Base-by-base conservation (phyloP, 1,139 yeast species). In the Taphrina betulina region DNA sequence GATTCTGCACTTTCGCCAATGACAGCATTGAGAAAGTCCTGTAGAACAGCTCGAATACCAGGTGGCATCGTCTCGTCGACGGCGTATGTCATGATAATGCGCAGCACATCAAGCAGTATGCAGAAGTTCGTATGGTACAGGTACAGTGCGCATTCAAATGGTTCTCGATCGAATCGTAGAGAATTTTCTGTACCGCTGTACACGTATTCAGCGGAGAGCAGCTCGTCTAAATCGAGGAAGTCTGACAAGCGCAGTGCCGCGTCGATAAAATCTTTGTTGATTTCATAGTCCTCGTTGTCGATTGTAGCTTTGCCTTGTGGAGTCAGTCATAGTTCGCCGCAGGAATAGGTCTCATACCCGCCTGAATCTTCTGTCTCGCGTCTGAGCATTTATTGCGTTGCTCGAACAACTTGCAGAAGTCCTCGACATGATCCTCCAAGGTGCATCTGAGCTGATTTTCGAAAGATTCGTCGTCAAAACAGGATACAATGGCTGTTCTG, bases 201-300 rank as follows among this genome's bases (percentile, higher is more conserved):
- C 16, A 56, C 12, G 23, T 41, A 29, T 22, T 41, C 48, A 16
- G 58, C 58, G 10, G 58, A 44, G 7, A 10, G n/a, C 12, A 34
- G 10, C 38, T 53, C 58, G 34, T 56, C 50, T 7, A 56, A 16
- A 14, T 56, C 54, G 22, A 56, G 41, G 3, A 17, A 33, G 22
- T 42, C 50, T 20, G 58, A 35, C 3, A 56, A 29, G 20, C 28
- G 20, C 19, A 54, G 38, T 17, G 44, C 33, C 16, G 26, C 29
- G 36, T 52, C 52, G 46, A 56, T 43, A 35, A 56, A 56, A 8
- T 52, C 57, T 19, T 48, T 53, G 44, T 56, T 56, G 35, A 56
- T 26, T n/a, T 28, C 23, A 31, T 24, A 53, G 12, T 42, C 28
- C 3, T 19, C 20, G 4, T 26, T 53, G 8, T 26, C 53, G n/a